A percentile compares a stretch with the other conserved stretches of the same genome.
phyloP scores from a whole-genome alignment of 2,329 filamentous ascomycete genomes.

The Trichoderma endophyticum region DNA sequence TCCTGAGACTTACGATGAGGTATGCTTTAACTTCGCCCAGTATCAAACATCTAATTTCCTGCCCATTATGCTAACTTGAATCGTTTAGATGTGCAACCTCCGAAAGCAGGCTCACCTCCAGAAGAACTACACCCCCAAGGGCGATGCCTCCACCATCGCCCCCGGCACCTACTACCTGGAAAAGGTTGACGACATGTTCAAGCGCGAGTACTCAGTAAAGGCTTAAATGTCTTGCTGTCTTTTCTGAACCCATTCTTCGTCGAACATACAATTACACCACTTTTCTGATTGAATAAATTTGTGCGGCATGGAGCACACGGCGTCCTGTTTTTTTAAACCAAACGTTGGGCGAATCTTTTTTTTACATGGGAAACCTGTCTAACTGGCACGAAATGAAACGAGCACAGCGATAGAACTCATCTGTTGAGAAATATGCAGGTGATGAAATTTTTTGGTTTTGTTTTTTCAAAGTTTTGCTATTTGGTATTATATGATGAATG shows the following conservation, averaged over 20 bases:
- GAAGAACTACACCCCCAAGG: conserved; percentile 71
- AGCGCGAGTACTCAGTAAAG: conserved; percentile 73
- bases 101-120: conserved; percentile 80
- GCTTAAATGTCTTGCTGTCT: conserved; percentile 45
- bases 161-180: conserved; percentile 74
- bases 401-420: conserved; percentile 21
- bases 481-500: neutral
- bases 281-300: conserved; percentile 17
- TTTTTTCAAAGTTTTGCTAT: neutral
- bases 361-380: neutral
- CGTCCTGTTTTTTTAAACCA: conserved; percentile 1
- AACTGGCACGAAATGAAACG: conserved; percentile 1
- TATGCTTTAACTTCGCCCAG: neutral
- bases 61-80: neutral
- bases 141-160: conserved; percentile 62
- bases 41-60: neutral
- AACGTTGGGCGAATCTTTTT: neutral
- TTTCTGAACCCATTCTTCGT: neutral
- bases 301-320: conserved; percentile 13
- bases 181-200: conserved; percentile 82
- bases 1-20: conserved; percentile 68
- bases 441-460: conserved; percentile 1
- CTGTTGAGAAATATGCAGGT: conserved; percentile 12
- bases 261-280: neutral
- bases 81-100: conserved; percentile 64